These are phyloP conservation scores for Skeletonema marinoi DNA, from an alignment of 108 stramenopile genomes.

Conservation along the genomic window DNA sequence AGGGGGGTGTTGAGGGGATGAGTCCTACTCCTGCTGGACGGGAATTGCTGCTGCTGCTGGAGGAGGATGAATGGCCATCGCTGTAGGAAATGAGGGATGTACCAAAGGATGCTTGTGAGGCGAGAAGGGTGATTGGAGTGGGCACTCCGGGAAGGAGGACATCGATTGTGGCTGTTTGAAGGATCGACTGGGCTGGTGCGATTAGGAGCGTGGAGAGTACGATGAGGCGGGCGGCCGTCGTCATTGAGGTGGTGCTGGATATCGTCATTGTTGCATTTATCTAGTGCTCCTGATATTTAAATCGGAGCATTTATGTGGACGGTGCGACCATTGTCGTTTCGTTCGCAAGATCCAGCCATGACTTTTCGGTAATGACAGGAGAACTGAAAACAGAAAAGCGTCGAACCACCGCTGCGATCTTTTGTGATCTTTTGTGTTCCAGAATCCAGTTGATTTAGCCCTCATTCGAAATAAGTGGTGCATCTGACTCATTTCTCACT, in stretches of 20 bases:
- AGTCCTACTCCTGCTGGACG: slow-evolving; percentile 22
- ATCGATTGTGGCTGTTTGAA: slow-evolving; percentile 56
- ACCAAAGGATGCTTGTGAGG: slow-evolving; percentile 81
- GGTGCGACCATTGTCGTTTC: too few relatives aligned
- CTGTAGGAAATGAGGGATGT: background rate
- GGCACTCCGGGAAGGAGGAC: slow-evolving; percentile 17
- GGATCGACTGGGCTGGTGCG: slow-evolving; percentile 36
- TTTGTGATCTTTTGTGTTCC: too few relatives aligned
- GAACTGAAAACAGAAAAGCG: too few relatives aligned
- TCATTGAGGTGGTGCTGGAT: background rate
- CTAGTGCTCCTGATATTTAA: too few relatives aligned
- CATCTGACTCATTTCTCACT: too few relatives aligned
- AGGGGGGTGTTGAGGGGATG: slow-evolving; percentile 37
- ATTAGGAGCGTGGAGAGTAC: background rate
- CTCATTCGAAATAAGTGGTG: too few relatives aligned
- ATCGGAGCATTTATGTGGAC: too few relatives aligned
- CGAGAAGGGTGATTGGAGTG: slow-evolving; percentile 45
- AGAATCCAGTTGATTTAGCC: too few relatives aligned
- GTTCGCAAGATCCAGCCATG: too few relatives aligned
- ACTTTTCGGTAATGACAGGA: too few relatives aligned
- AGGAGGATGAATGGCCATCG: background rate
- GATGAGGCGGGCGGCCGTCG: background rate
- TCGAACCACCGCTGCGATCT: too few relatives aligned
- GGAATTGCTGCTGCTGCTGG: background rate
- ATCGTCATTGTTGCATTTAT: too few relatives aligned